Base-by-base conservation (phyloP, 208 protist genomes). In the Leishmania turanica region DNA sequence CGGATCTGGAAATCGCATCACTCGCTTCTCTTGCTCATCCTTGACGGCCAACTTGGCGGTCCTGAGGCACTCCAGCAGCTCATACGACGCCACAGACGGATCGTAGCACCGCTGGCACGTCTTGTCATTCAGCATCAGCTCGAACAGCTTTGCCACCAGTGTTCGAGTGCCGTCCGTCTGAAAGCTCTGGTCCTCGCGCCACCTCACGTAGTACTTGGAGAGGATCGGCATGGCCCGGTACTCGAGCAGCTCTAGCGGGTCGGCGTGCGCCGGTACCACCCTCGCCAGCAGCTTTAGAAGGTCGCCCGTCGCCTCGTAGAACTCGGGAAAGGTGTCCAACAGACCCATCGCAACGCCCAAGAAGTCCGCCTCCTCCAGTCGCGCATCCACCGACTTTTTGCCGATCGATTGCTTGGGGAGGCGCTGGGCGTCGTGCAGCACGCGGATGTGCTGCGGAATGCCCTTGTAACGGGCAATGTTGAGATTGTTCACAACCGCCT, bases 401-500 rank as follows among this genome's bases (percentile, higher is more conserved):
- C 91, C 92, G 37, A 78, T 34, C 17, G 85, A 87, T 60, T 84
- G 85, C 65, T 81, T 85, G 19, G 94, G 94, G 34, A 96, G 89
- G 49, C 76, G 69, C 79, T 94, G 89, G 15, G 88, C 89, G 76
- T 98, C 95, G 83, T 92, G 89, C 31, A 97, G 83, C 2, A 98
- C 84, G 19, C 95, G 92, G 51, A 98, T 85, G 85, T 98, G 95
- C 83, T 98, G 95, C 47, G 95, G 95, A 31, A 98, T 75, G 34
- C 93, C 95, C 85, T 98, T 98, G 87, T 96, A 98, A 8, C 91
- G 88, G 1, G 92, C 79, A 51, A 96, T 93, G 82, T 97, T 98
- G 24, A 98, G 64, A 76, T 93, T 95, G 78, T 93, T 87, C 68
- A 98, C 91, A 4, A 88, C 84, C 49, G 92, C 92, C 87, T 96